Evolutionary conservation across 2,329 filamentous ascomycete species (phyloP).

Genomic region (Aureobasidium mangrovei): DNA sequence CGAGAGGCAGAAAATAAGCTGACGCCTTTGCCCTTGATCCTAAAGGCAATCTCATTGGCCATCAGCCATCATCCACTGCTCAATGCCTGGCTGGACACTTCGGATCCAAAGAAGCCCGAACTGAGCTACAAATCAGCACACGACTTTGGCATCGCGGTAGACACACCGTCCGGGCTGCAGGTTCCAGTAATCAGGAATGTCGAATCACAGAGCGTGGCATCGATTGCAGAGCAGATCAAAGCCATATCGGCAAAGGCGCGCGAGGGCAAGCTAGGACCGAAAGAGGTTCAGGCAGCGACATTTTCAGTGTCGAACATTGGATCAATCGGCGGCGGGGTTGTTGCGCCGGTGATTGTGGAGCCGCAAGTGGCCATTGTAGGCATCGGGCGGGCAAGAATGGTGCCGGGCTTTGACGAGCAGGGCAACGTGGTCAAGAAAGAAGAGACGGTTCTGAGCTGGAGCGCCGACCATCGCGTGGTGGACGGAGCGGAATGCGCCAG

Average conservation of each 20-base stretch:
- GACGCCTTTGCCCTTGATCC: conserved; percentile 86
- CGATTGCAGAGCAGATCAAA: conserved; percentile 66
- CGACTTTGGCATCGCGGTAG: conserved; percentile 94
- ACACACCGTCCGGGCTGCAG: conserved; percentile 77
- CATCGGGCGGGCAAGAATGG: conserved; percentile 67
- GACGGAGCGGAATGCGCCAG: conserved; percentile 92
- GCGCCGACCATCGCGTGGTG: conserved; percentile 86
- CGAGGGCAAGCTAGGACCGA: conserved; percentile 62
- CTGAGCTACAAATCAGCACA: conserved; percentile 74
- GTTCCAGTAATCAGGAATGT: conserved; percentile 90
- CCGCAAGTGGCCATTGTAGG: conserved; percentile 88
- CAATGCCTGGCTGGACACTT: conserved; percentile 71
- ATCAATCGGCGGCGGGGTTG: conserved; percentile 84
- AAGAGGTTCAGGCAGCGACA: conserved; percentile 76
- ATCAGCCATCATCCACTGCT: conserved; percentile 75
- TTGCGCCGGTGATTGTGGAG: conserved; percentile 83
- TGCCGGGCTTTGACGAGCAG: conserved; percentile 63
- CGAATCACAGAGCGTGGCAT: conserved; percentile 62
- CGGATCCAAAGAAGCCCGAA: conserved; percentile 55
- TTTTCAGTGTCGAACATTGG: conserved; percentile 97
- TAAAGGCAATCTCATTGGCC: conserved; percentile 87
- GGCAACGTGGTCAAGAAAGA: conserved; percentile 61
- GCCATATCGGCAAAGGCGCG: conserved; percentile 65
- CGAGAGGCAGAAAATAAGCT: conserved; percentile 48
- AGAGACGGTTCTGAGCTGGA: conserved; percentile 89